Conservation (phyloP, 1,284 basidiomycete species). For the Pseudozyma flocculosa region DNA sequence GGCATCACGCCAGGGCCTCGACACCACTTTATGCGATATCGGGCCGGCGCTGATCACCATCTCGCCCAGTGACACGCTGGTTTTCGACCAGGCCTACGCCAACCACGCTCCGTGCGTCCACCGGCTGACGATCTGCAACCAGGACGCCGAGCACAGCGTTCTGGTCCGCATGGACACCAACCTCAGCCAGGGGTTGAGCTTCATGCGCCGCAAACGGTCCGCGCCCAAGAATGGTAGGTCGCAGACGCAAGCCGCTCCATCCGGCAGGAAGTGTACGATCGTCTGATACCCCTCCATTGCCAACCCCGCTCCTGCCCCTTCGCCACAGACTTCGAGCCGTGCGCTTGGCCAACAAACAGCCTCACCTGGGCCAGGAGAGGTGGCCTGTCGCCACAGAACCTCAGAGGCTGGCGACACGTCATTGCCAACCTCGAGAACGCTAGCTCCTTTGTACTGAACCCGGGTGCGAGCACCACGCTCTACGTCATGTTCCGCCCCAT, state of each 20-base stretch:
- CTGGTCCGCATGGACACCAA: constrained; percentile 43
- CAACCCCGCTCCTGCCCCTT: background rate
- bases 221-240: constrained; percentile 18
- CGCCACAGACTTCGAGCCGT: constrained; percentile 13
- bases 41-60: constrained; percentile 24
- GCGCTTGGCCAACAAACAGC: constrained; percentile 47
- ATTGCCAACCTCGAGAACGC: constrained; percentile 48
- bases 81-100: constrained; percentile 43
- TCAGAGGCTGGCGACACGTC: constrained; percentile 49
- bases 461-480: constrained; percentile 32
- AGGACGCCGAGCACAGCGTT: constrained; percentile 18
- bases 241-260: too few species aligned
- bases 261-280: background rate
- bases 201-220: constrained; percentile 42
- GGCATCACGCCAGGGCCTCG: too few species aligned
- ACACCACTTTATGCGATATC: background rate
- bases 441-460: constrained; percentile 41
- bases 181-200: constrained; percentile 37
- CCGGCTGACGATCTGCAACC: constrained; percentile 33
- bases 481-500: constrained; percentile 42
- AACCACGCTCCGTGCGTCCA: constrained; percentile 49
- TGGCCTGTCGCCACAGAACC: constrained; percentile 45
- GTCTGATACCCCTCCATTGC: too few species aligned
- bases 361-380: constrained; percentile 43
- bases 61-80: constrained; percentile 21